A percentile compares a stretch with the other conserved stretches of the same genome.
These are phyloP conservation scores for Medicago arabica DNA, from an alignment of 306 rosid species.

Conservation along the genomic window DNA sequence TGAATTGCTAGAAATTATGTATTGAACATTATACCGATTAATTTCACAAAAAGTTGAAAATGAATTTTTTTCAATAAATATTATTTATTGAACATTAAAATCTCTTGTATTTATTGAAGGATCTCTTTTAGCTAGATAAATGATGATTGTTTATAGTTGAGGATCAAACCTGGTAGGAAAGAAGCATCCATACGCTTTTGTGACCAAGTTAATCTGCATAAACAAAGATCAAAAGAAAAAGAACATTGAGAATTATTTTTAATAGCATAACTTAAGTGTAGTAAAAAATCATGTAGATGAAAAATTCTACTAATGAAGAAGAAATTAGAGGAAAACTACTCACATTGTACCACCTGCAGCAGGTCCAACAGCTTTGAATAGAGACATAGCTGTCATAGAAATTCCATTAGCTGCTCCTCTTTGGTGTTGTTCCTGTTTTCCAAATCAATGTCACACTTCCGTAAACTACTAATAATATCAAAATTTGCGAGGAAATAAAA, in stretches of 20 bases:
- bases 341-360: constrained; percentile 86
- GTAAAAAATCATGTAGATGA: not conserved
- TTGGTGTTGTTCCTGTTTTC: constrained; percentile 73
- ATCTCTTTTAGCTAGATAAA: not conserved
- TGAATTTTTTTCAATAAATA: too few species aligned
- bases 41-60: too few species aligned
- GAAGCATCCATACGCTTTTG: constrained; percentile 53
- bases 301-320: too few species aligned
- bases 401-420: constrained; percentile 97
- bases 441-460: constrained; percentile 27
- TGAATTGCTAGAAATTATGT: too few species aligned
- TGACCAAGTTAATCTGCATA: constrained; percentile 58
- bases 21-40: too few species aligned
- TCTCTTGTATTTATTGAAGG: too few species aligned
- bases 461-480: constrained; percentile 7
- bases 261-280: not conserved
- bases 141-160: not conserved
- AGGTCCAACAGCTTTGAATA: constrained; percentile 89
- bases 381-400: constrained; percentile 83
- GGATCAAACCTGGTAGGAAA: constrained; percentile 54
- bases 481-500: not conserved
- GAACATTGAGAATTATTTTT: constrained; percentile 2
- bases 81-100: too few species aligned
- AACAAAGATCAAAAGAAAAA: constrained; percentile 13
- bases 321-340: constrained; percentile 38